phyloP scores from a whole-genome alignment of 345 rosid species.

The Crucihimalaya himalaica region DNA sequence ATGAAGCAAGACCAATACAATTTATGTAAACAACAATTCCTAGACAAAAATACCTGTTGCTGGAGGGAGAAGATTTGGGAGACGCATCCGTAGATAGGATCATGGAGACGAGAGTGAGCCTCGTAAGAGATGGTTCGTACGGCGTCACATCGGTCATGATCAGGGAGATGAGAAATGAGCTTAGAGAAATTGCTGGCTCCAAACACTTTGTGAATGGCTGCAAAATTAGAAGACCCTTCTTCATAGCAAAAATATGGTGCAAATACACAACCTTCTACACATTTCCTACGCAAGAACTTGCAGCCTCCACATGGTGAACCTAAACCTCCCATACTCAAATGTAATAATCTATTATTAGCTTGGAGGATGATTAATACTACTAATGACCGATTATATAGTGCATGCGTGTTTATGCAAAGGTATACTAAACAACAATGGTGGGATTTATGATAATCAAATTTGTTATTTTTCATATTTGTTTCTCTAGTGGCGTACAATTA shows the following conservation, averaged over 20 bases:
- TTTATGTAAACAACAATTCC: background rate
- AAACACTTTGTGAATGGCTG: slow-evolving; percentile 90
- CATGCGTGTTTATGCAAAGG: slow-evolving; percentile 1
- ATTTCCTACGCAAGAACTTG: slow-evolving; percentile 95
- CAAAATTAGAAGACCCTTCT: slow-evolving; percentile 84
- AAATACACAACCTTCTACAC: slow-evolving; percentile 88
- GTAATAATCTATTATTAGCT: background rate
- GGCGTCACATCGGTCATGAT: slow-evolving; percentile 72
- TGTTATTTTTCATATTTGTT: slow-evolving; percentile 53
- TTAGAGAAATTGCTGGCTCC: slow-evolving; percentile 98
- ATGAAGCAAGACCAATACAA: slow-evolving; percentile 18
- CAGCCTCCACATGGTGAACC: slow-evolving; percentile 98
- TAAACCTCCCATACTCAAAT: slow-evolving; percentile 52
- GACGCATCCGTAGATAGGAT: slow-evolving; percentile 94
- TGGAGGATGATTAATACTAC: slow-evolving; percentile 15
- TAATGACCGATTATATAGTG: slow-evolving; percentile 26
- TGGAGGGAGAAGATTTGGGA: slow-evolving; percentile 96
- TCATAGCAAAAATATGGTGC: slow-evolving; percentile 97
- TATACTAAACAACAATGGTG: slow-evolving; percentile 42
- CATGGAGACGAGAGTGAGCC: slow-evolving; percentile 95
- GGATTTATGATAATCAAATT: slow-evolving; percentile 49
- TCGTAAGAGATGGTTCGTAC: slow-evolving; percentile 89
- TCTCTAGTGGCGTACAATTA: slow-evolving; percentile 79
- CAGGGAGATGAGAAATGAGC: slow-evolving; percentile 77
- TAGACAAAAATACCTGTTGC: slow-evolving; percentile 61